A percentile compares a stretch with the other conserved stretches of the same genome.
Evolutionary conservation across 2,329 filamentous ascomycete genomes (phyloP).

Genomic region (Cladophialophora bantiana): DNA sequence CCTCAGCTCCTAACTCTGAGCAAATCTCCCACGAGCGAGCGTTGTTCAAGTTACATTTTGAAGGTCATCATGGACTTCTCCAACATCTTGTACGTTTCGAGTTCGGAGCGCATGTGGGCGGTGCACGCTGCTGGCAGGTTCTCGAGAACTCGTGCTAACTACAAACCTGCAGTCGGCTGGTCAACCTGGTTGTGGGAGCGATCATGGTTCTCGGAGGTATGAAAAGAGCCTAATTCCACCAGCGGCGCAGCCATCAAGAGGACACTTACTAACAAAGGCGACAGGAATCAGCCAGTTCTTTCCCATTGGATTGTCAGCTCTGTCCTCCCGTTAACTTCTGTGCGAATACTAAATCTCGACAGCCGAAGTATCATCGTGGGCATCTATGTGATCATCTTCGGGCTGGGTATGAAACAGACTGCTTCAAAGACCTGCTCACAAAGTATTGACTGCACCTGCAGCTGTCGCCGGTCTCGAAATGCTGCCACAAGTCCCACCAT

Average conservation of each 20-base stretch:
- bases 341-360: slow-evolving; percentile 35
- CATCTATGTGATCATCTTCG: slow-evolving; percentile 88
- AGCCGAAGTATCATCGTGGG: slow-evolving; percentile 80
- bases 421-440: background rate
- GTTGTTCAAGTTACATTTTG: slow-evolving; percentile 4
- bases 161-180: slow-evolving; percentile 73
- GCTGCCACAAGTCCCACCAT: slow-evolving; percentile 80
- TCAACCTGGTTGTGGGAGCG: slow-evolving; percentile 87
- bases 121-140: background rate
- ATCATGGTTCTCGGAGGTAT: slow-evolving; percentile 84
- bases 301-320: slow-evolving; percentile 46
- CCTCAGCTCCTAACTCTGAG: background rate
- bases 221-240: slow-evolving; percentile 45
- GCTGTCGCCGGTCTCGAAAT: slow-evolving; percentile 82
- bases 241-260: slow-evolving; percentile 41
- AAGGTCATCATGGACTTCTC: slow-evolving; percentile 79
- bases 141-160: slow-evolving; percentile 17
- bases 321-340: slow-evolving; percentile 12
- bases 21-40: background rate
- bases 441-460: slow-evolving; percentile 46
- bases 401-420: slow-evolving; percentile 67
- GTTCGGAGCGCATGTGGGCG: slow-evolving; percentile 7
- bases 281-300: slow-evolving; percentile 56
- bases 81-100: slow-evolving; percentile 78
- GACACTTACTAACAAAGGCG: slow-evolving; percentile 35